Evolutionary conservation across 306 rosid species (phyloP).

Genomic region (Leucaena leucocephala): DNA sequence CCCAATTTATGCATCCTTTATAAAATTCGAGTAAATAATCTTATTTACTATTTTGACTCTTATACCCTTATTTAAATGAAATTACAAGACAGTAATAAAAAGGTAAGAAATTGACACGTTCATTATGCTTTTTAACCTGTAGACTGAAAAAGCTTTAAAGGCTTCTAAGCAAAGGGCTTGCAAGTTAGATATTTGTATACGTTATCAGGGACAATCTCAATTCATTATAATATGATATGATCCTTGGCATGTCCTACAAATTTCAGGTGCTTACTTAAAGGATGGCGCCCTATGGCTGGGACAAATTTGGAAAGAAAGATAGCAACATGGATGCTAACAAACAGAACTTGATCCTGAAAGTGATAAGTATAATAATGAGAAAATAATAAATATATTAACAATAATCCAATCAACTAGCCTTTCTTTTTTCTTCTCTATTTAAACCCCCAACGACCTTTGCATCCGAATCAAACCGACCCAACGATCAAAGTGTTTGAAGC

Average conservation of each 20-base stretch:
- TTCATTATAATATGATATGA: no score
- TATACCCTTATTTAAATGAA: background rate
- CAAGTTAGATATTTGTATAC: no score
- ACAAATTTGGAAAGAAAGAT: conserved; percentile 12
- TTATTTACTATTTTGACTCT: background rate
- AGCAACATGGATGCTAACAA: conserved; percentile 13
- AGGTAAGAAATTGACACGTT: no score
- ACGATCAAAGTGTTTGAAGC: background rate
- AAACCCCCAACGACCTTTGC: conserved; percentile 35
- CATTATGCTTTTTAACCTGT: no score
- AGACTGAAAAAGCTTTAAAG: no score
- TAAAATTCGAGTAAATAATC: no score
- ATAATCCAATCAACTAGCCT: background rate
- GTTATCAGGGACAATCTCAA: no score
- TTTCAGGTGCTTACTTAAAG: background rate
- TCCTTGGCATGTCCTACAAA: background rate
- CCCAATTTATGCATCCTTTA: background rate
- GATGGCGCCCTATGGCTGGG: background rate
- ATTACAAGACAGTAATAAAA: no score
- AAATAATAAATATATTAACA: conserved; percentile 1
- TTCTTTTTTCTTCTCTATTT: conserved; percentile 38
- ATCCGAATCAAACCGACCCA: conserved; percentile 38
- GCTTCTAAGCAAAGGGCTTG: no score
- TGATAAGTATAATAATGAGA: background rate
- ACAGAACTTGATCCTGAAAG: conserved; percentile 7